phyloP scores from a whole-genome alignment of 148 eudicot species.

The Diospyros lotus region DNA sequence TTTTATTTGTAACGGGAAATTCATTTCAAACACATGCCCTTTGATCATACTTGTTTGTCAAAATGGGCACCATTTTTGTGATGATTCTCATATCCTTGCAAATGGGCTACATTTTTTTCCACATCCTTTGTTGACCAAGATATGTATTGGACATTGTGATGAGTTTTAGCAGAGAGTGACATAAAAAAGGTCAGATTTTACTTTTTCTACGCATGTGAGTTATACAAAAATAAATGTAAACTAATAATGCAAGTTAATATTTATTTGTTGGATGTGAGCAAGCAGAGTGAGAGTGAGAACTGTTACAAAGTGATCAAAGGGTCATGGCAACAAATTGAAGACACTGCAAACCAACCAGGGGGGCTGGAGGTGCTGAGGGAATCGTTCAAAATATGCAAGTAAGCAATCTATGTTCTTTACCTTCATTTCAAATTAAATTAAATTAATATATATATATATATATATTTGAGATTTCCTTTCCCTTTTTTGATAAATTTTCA shows the following conservation, averaged over 20 bases:
- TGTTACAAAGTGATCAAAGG: slow-evolving; percentile 79
- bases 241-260: neutral
- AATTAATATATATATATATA: neutral
- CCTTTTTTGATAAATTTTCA: neutral
- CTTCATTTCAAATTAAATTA: neutral
- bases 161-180: slow-evolving; percentile 7
- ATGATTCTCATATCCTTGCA: too few species aligned
- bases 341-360: slow-evolving; percentile 41
- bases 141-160: neutral
- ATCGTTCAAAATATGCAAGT: slow-evolving; percentile 83
- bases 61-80: too few species aligned
- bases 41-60: too few species aligned
- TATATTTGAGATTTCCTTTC: neutral
- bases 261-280: neutral
- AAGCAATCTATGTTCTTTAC: slow-evolving; percentile 15
- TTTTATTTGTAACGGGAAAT: too few species aligned
- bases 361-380: slow-evolving; percentile 61
- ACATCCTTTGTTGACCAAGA: neutral
- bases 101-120: too few species aligned
- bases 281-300: slow-evolving; percentile 68
- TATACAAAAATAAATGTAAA: neutral
- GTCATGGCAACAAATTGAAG: slow-evolving; percentile 75
- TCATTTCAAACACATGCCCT: too few species aligned
- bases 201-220: neutral
- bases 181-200: neutral